Evolutionary conservation across 2,329 filamentous ascomycete species (phyloP).

Genomic region (Phialophora tarda): DNA sequence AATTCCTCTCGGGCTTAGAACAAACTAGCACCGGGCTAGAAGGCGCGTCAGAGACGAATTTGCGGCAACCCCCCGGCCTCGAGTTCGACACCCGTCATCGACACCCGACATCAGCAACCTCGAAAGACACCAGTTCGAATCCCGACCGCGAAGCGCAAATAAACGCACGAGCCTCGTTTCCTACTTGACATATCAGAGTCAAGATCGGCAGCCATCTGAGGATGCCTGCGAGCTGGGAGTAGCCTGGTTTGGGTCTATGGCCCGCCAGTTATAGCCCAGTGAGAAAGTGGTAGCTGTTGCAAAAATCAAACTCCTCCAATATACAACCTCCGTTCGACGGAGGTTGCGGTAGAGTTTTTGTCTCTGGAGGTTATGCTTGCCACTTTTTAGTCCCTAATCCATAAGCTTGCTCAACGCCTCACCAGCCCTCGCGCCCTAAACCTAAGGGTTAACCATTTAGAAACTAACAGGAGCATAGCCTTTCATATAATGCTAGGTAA

Average conservation of each 20-base stretch:
- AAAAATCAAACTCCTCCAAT: not conserved
- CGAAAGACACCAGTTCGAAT: not conserved
- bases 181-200: not conserved
- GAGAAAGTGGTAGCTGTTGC: not conserved
- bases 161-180: not conserved
- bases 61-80: not conserved
- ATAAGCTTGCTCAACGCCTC: too few relatives aligned
- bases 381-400: not conserved
- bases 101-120: not conserved
- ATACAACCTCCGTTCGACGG: not conserved
- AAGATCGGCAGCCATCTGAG: conserved; percentile 3
- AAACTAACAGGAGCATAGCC: not conserved
- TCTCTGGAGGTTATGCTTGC: not conserved
- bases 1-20: conserved; percentile 7
- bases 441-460: not conserved
- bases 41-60: conserved; percentile 6
- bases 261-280: conserved; percentile 1
- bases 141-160: not conserved
- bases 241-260: not conserved
- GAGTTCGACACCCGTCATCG: not conserved
- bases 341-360: not conserved
- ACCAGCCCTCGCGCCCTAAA: not conserved
- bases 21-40: conserved; percentile 6
- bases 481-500: accelerated
- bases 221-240: not conserved